A percentile compares a stretch with the other conserved stretches of the same genome.
Evolutionary conservation across 176 grass and related monocot species (phyloP).

Genomic region (Lolium multiflorum): DNA sequence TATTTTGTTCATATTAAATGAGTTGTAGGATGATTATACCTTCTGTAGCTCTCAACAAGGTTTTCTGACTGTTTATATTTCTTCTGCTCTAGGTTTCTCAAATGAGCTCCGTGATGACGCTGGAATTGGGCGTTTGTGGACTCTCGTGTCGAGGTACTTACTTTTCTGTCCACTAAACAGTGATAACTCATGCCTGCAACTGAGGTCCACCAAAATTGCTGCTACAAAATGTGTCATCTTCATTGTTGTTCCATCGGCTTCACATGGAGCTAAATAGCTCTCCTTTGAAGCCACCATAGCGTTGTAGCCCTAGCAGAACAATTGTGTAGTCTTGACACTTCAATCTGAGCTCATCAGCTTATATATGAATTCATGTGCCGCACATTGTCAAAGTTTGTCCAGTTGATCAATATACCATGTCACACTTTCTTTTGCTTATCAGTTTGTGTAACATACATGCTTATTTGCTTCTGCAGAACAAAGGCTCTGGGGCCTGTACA

Average conservation of each 20-base stretch:
- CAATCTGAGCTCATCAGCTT: not conserved
- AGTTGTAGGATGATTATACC: slow-evolving; percentile 2
- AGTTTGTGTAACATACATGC: slow-evolving; percentile 22
- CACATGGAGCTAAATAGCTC: not conserved
- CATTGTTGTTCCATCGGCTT: slow-evolving; percentile 16
- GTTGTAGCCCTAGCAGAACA: slow-evolving; percentile 3
- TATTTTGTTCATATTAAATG: not conserved
- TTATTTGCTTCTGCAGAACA: slow-evolving; percentile 61
- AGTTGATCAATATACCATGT: slow-evolving; percentile 26
- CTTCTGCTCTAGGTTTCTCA: slow-evolving; percentile 62
- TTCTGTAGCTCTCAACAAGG: slow-evolving; percentile 33
- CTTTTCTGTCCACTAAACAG: slow-evolving; percentile 31
- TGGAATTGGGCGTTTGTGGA: slow-evolving; percentile 88
- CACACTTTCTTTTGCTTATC: not conserved
- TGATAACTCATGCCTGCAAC: not conserved
- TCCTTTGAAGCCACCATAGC: slow-evolving; percentile 21
- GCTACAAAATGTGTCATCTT: slow-evolving; percentile 8
- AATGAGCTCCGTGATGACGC: slow-evolving; percentile 91
- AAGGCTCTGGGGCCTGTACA: slow-evolving; percentile 78
- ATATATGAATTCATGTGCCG: not conserved
- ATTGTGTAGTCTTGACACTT: slow-evolving; percentile 23
- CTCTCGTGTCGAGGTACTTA: slow-evolving; percentile 89
- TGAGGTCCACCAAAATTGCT: slow-evolving; percentile 1
- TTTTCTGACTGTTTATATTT: slow-evolving; percentile 37
- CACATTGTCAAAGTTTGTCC: slow-evolving; percentile 28